phyloP scores from a whole-genome alignment of 768 basidiomycete species.

The Pulveroboletus sp. region DNA sequence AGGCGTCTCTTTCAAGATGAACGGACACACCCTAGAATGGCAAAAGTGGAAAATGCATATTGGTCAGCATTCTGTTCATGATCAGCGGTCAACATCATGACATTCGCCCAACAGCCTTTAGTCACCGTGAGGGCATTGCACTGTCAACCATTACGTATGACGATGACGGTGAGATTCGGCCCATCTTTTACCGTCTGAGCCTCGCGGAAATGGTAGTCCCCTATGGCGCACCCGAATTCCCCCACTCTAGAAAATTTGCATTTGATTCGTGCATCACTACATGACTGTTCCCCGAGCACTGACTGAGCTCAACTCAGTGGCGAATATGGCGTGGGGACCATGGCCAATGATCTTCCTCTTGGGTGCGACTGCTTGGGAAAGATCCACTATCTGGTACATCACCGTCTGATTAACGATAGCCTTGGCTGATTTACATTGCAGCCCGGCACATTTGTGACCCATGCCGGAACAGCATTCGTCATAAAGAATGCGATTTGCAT shows the following conservation, averaged over 20 bases:
- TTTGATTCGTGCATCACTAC: conserved; percentile 65
- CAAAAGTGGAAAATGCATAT: conserved; percentile 97
- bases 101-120: conserved; percentile 50
- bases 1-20: conserved; percentile 86
- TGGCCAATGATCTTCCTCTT: conserved; percentile 83
- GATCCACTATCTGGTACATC: conserved; percentile 75
- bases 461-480: conserved; percentile 68
- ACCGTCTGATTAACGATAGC: background rate
- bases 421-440: conserved; percentile 28
- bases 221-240: conserved; percentile 80
- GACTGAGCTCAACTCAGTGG: conserved; percentile 42
- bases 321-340: conserved; percentile 91
- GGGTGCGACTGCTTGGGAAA: conserved; percentile 89
- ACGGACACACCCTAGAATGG: conserved; percentile 80
- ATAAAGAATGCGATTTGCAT: conserved; percentile 92
- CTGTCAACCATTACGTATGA: conserved; percentile 86
- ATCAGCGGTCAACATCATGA: background rate
- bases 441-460: conserved; percentile 70
- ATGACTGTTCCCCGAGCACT: background rate
- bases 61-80: conserved; percentile 37
- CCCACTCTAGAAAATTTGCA: conserved; percentile 87
- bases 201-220: conserved; percentile 94
- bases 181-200: conserved; percentile 81
- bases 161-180: conserved; percentile 82
- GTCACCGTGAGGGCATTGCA: conserved; percentile 78